These are phyloP conservation scores for Pythium brassicae DNA, from an alignment of 352 stramenopile species.

Conservation along the genomic window DNA sequence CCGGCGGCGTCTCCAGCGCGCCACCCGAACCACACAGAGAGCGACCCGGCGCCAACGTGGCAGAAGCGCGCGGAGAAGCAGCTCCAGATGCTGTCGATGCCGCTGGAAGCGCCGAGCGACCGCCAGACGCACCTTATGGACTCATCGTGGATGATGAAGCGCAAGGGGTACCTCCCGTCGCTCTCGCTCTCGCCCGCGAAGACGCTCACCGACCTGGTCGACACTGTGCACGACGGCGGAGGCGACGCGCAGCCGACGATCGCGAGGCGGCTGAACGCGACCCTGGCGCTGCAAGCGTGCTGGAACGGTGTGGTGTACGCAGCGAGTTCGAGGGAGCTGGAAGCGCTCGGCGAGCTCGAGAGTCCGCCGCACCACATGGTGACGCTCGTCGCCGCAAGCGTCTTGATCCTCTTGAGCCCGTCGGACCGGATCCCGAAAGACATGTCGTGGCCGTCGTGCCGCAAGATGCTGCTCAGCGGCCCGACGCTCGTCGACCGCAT, in stretches of 20 bases:
- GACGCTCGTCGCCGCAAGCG: slow-evolving; percentile 48
- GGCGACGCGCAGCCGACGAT: slow-evolving; percentile 10
- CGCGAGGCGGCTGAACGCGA: neutral
- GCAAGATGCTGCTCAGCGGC: slow-evolving; percentile 59
- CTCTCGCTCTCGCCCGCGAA: slow-evolving; percentile 53
- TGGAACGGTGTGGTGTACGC: slow-evolving; percentile 38
- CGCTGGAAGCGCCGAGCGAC: slow-evolving; percentile 42
- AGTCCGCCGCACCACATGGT: slow-evolving; percentile 56
- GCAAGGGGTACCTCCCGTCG: slow-evolving; percentile 56
- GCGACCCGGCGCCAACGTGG: slow-evolving; percentile 26
- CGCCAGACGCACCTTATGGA: slow-evolving; percentile 56
- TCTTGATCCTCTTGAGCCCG: slow-evolving; percentile 70
- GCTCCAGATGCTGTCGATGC: slow-evolving; percentile 63
- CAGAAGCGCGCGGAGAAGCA: slow-evolving; percentile 66
- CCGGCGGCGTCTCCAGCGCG: neutral
- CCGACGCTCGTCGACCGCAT: slow-evolving; percentile 46
- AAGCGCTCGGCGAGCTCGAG: slow-evolving; percentile 37
- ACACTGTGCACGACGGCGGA: slow-evolving; percentile 30
- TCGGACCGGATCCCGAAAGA: slow-evolving; percentile 68
- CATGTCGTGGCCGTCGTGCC: slow-evolving; percentile 56
- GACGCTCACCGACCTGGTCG: slow-evolving; percentile 56
- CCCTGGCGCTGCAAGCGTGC: slow-evolving; percentile 15
- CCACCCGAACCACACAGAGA: slow-evolving; percentile 6
- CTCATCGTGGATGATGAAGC: slow-evolving; percentile 74
- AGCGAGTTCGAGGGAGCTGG: slow-evolving; percentile 38